Evolutionary conservation across 345 rosid species (phyloP).

Genomic region (Pistacia vera): DNA sequence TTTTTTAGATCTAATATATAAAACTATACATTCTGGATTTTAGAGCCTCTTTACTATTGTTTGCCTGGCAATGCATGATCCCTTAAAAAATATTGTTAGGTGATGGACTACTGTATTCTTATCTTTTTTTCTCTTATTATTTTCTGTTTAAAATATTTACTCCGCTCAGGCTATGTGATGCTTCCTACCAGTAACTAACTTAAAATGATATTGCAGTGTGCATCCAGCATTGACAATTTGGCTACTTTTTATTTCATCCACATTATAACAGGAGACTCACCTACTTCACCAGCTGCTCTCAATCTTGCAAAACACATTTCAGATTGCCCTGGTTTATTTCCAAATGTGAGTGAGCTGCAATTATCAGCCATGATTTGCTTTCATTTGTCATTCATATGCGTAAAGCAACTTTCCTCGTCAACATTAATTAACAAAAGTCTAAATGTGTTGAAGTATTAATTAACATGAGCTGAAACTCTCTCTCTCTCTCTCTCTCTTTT

Average conservation of each 20-base stretch:
- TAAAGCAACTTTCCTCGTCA: not conserved
- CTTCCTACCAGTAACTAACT: not conserved
- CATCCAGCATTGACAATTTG: not conserved
- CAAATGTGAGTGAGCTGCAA: conserved; percentile 3
- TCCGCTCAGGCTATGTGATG: not conserved
- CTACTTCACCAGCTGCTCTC: conserved; percentile 4
- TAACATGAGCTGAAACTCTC: not conserved
- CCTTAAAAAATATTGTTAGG: too few species aligned
- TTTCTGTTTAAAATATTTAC: too few species aligned
- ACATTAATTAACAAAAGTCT: not conserved
- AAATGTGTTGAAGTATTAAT: not conserved
- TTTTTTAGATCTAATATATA: not conserved
- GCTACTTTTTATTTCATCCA: conserved; percentile 12
- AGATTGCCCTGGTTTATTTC: conserved; percentile 4
- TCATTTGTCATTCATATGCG: not conserved
- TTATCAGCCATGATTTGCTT: not conserved
- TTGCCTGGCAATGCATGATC: too few species aligned
- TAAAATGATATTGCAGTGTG: conserved; percentile 4
- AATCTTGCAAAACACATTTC: not conserved
- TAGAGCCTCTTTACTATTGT: too few species aligned
- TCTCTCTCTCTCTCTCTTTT: not conserved
- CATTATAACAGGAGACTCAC: conserved; percentile 4
- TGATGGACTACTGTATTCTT: too few species aligned
- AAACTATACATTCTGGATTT: not conserved
- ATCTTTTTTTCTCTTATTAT: too few species aligned